Evolutionary conservation across 805 yeast genomes (phyloP).

Genomic region (Wickerhamiella bombiphila): DNA sequence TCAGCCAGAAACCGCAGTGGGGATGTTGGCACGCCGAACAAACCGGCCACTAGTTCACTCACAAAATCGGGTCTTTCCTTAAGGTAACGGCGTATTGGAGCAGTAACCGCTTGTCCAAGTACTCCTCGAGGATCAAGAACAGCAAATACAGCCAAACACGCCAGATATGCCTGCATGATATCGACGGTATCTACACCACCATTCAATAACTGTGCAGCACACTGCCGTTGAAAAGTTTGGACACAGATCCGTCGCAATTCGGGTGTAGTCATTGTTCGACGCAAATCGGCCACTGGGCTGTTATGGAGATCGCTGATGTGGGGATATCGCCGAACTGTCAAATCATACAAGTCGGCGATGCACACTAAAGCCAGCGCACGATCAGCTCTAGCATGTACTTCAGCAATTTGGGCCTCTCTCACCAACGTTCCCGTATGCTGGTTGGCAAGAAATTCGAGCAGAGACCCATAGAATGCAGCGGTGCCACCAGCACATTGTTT

Average conservation of each 20-base stretch:
- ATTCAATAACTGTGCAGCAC: conserved; percentile 42
- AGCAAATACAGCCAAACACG: conserved; percentile 55
- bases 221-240: conserved; percentile 31
- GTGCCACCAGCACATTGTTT: no score
- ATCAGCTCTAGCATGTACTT: no score
- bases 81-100: conserved; percentile 61
- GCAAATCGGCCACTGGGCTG: no score
- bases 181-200: conserved; percentile 71
- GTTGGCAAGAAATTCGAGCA: no score
- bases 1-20: conserved; percentile 38
- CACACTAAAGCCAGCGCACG: no score
- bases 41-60: conserved; percentile 51
- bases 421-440: no score
- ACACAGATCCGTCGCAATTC: conserved; percentile 41
- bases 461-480: no score
- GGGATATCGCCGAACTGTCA: no score
- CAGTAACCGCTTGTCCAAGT: conserved; percentile 56
- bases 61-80: conserved; percentile 64
- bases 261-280: conserved; percentile 33
- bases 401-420: no score
- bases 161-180: conserved; percentile 52
- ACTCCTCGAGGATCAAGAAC: conserved; percentile 81
- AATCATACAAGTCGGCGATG: no score
- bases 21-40: conserved; percentile 34
- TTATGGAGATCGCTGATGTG: no score